Percentiles rank a stretch among this genome's conserved stretches.
Evolutionary conservation across 306 rosid species (phyloP).

Genomic region (Crotalaria pallida): DNA sequence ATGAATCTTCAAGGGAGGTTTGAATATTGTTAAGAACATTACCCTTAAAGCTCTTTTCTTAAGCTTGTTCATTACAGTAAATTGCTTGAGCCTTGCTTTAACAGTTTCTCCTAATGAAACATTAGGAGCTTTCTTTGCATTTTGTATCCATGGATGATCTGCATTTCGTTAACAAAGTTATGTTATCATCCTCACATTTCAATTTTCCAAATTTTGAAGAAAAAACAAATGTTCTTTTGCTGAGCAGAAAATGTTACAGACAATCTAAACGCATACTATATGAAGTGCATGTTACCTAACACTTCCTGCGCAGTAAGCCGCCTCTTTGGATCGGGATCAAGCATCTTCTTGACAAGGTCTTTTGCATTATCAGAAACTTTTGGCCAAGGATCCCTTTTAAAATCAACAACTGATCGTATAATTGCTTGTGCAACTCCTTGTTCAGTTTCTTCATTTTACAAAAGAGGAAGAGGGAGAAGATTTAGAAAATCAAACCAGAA

Average conservation of each 20-base stretch:
- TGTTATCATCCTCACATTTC: slow-evolving; percentile 1
- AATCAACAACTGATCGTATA: slow-evolving; percentile 77
- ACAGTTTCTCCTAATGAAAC: slow-evolving; percentile 93
- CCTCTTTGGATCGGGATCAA: slow-evolving; percentile 74
- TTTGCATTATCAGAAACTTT: slow-evolving; percentile 94
- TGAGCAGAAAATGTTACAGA: background rate
- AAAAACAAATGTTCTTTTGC: background rate
- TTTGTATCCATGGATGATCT: slow-evolving; percentile 95
- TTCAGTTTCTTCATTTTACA: slow-evolving; percentile 78
- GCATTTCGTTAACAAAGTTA: slow-evolving; percentile 33
- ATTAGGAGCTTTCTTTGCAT: slow-evolving; percentile 91
- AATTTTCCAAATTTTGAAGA: background rate
- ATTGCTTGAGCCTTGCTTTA: slow-evolving; percentile 88
- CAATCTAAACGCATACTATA: background rate
- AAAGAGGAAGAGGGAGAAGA: slow-evolving; percentile 12
- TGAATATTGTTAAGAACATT: slow-evolving; percentile 28
- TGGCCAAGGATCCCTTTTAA: slow-evolving; percentile 97
- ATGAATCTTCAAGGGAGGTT: slow-evolving; percentile 1
- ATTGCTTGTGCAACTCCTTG: slow-evolving; percentile 99
- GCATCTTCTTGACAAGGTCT: slow-evolving; percentile 96
- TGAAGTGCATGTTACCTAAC: slow-evolving; percentile 51
- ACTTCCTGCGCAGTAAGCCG: slow-evolving; percentile 90
- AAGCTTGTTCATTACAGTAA: slow-evolving; percentile 97
- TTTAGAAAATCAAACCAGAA: slow-evolving; percentile 20
- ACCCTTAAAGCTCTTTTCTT: slow-evolving; percentile 97